phyloP scores from a whole-genome alignment of 176 grass and related monocot species.

The Aegilops speltoides region DNA sequence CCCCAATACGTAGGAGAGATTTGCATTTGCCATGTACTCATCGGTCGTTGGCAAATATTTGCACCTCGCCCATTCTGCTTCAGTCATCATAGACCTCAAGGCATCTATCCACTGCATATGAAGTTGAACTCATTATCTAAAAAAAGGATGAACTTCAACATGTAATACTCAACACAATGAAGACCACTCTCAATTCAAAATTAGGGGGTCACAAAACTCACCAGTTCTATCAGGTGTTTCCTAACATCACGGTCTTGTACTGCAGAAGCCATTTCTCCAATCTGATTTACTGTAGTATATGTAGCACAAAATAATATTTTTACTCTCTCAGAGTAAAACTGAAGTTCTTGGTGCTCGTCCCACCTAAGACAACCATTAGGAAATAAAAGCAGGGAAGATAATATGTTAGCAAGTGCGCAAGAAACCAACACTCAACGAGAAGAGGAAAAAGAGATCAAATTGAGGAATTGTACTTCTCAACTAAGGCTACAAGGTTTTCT shows the following conservation, averaged over 20 bases:
- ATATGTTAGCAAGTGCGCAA: neutral
- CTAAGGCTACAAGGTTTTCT: neutral
- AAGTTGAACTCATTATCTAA: neutral
- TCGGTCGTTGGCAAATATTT: slow-evolving; percentile 35
- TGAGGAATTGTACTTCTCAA: neutral
- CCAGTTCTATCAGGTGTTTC: slow-evolving; percentile 53
- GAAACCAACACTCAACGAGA: neutral
- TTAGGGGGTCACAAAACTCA: slow-evolving; percentile 18
- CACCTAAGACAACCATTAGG: neutral
- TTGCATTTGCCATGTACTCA: slow-evolving; percentile 62
- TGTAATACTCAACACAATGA: neutral
- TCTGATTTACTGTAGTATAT: neutral
- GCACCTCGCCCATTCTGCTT: slow-evolving; percentile 46
- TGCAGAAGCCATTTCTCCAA: neutral
- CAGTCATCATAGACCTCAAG: slow-evolving; percentile 66
- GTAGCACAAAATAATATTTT: neutral
- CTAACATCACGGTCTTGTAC: neutral
- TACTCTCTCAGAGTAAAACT: neutral
- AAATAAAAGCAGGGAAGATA: neutral
- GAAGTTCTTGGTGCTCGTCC: neutral
- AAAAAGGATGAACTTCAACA: neutral
- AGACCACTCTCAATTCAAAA: neutral
- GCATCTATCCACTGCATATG: slow-evolving; percentile 51
- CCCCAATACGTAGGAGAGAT: neutral
- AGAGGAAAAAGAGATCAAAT: neutral